Base-by-base conservation (phyloP, 116 monocot species). In the Thalassia testudinum region DNA sequence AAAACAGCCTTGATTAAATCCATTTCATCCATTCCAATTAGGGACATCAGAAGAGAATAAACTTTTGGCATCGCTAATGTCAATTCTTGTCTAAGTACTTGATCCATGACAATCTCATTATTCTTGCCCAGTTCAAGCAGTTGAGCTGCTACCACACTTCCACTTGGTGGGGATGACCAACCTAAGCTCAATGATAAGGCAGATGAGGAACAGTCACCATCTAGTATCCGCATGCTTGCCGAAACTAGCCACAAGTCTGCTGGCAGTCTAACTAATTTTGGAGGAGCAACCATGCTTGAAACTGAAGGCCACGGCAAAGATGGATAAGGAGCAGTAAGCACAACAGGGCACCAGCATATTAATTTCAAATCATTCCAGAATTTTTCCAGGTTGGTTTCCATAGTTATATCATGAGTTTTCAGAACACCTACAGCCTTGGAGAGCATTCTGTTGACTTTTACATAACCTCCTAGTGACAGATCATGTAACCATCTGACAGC, bases 101-200 rank as follows among this genome's bases (percentile, higher is more conserved):
- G 72, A 80, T 99, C 99, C 34, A 64, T 73, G 19, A 99, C 80
- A 71, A 99, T 75, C 51, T 99, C 99, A 69, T 83, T 99, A 55
- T 86, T 85, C 67, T 99, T 99, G 11, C 99, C 99, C 55, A 99
- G 77, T 59, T 99, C 99, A 67, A 99, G 99, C 43, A 99, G 62
- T 61, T 99, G 99, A 54, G 86, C 99, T 61, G 99, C 86, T 77
- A 99, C 67, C 55, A 77, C 74, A 64, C 75, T 80, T 51, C 90
- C 99, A 69, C 73, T 44, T 43, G 90, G 86, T 61, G 90, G 85
- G 58, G 61, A 79, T 51, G 75, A 82, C 99, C 99, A 99, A 54
- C 99, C 99, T 50, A 99, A 65, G 42, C 62, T 37, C 48, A 43
- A 65, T 38, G 82, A 76, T 63, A 99, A 75, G 38, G 71, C 64